Percentiles rank a stretch among this genome's conserved stretches.
phyloP scores from a whole-genome alignment of 305 asterid genomes.

The Fraxinus platypoda region DNA sequence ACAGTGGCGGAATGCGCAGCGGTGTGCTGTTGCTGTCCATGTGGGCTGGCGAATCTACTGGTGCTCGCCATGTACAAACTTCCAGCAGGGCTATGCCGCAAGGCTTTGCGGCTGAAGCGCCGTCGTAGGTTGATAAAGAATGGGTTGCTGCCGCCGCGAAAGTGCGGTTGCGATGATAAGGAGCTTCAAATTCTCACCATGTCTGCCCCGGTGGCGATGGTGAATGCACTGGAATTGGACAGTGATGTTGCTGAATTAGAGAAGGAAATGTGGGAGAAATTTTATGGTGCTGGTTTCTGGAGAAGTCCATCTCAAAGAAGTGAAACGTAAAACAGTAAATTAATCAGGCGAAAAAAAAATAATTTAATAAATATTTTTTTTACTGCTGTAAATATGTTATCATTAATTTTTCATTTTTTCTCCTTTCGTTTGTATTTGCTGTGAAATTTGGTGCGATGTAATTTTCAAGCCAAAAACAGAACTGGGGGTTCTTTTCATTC shows the following conservation, averaged over 20 bases:
- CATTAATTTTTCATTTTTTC: background rate
- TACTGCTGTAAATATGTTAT: background rate
- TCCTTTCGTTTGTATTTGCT: background rate
- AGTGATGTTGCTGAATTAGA: slow-evolving; percentile 67
- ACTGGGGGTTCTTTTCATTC: background rate
- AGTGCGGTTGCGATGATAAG: slow-evolving; percentile 40
- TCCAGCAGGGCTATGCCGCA: slow-evolving; percentile 80
- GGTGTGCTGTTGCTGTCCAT: slow-evolving; percentile 81
- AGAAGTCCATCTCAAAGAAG: slow-evolving; percentile 70
- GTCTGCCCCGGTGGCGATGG: slow-evolving; percentile 28
- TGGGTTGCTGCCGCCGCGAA: slow-evolving; percentile 39
- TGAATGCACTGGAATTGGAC: slow-evolving; percentile 22
- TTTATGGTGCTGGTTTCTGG: slow-evolving; percentile 84
- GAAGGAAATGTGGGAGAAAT: slow-evolving; percentile 83
- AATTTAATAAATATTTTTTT: background rate
- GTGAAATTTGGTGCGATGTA: background rate
- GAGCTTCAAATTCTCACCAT: slow-evolving; percentile 39
- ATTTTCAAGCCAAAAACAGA: background rate
- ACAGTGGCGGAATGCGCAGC: slow-evolving; percentile 89
- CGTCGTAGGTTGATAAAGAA: slow-evolving; percentile 43
- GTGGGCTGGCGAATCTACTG: slow-evolving; percentile 56
- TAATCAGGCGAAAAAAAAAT: background rate
- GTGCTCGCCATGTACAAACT: slow-evolving; percentile 64
- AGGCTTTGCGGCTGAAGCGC: slow-evolving; percentile 61
- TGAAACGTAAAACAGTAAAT: slow-evolving; percentile 23